These are phyloP conservation scores for Abrus precatorius DNA, from an alignment of 306 rosid species.

Conservation along the genomic window DNA sequence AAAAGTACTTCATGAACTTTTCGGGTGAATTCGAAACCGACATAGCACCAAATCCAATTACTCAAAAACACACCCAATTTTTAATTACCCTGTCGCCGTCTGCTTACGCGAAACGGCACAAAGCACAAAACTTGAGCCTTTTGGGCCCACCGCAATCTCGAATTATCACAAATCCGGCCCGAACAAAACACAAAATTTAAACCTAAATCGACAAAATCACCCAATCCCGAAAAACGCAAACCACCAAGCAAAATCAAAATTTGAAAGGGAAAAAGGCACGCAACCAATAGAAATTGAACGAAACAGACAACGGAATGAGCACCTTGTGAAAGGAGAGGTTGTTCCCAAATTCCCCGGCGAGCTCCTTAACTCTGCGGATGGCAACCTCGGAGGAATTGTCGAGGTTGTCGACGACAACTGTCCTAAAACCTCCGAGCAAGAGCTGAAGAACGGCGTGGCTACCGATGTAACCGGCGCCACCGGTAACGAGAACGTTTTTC, in stretches of 20 bases:
- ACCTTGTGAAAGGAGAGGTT: constrained; percentile 93
- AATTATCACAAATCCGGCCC: constrained; percentile 19
- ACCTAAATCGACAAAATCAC: constrained; percentile 42
- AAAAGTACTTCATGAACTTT: constrained; percentile 11
- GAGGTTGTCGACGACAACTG: constrained; percentile 85
- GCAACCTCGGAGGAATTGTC: constrained; percentile 84
- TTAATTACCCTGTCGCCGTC: constrained; percentile 8
- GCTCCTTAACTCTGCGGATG: constrained; percentile 69
- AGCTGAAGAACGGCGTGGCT: constrained; percentile 94
- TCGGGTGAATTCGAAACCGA: constrained; percentile 39
- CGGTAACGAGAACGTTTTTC: constrained; percentile 78
- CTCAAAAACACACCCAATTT: not conserved
- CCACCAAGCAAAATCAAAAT: not conserved
- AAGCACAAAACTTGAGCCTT: constrained; percentile 14
- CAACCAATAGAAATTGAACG: not conserved
- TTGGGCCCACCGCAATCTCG: constrained; percentile 18
- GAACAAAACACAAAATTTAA: constrained; percentile 22
- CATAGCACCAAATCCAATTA: constrained; percentile 34
- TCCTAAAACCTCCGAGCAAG: constrained; percentile 72
- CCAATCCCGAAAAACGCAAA: not conserved
- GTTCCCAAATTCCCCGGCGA: constrained; percentile 76
- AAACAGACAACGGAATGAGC: not conserved
- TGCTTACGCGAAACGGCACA: not conserved
- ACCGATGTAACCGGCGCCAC: constrained; percentile 98
- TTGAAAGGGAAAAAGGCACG: not conserved